phyloP scores from a whole-genome alignment of 768 basidiomycete species.

The Agaricus sinodeliciosus region DNA sequence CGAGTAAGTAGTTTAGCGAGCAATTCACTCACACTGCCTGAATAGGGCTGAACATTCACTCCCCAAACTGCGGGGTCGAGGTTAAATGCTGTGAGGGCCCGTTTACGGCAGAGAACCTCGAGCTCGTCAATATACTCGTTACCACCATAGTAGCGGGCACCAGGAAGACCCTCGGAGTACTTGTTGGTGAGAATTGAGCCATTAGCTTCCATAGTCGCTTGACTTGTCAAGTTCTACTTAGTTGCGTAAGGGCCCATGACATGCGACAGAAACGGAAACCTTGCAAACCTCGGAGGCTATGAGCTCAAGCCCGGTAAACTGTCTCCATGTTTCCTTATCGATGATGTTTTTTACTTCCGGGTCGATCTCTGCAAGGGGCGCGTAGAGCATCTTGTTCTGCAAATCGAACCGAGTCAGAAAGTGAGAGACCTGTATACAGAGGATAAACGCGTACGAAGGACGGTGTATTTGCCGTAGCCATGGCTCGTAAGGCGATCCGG shows the following conservation, averaged over 20 bases:
- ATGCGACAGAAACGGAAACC: not conserved
- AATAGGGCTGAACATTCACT: constrained; percentile 99
- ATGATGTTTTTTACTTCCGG: constrained; percentile 96
- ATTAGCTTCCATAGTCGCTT: constrained; percentile 96
- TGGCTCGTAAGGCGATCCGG: constrained; percentile 34
- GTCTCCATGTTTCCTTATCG: constrained; percentile 98
- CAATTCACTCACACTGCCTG: constrained; percentile 65
- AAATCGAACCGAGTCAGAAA: not conserved
- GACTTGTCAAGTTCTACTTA: constrained; percentile 86
- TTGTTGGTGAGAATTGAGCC: constrained; percentile 99
- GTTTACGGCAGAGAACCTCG: constrained; percentile 89
- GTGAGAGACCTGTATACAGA: not conserved
- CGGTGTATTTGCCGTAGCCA: constrained; percentile 55
- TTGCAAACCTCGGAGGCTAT: constrained; percentile 90
- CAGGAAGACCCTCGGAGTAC: constrained; percentile 99
- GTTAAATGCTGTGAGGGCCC: constrained; percentile 93
- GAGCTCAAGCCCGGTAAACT: constrained; percentile 95
- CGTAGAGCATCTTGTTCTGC: constrained; percentile 91
- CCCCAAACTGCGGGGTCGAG: constrained; percentile 93
- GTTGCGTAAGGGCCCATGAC: not conserved
- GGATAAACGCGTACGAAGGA: constrained; percentile 44
- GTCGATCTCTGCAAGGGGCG: constrained; percentile 83
- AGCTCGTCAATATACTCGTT: constrained; percentile 98
- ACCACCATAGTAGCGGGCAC: constrained; percentile 93
- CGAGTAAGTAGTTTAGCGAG: not conserved